Evolutionary conservation across 176 grass and related monocot species (phyloP), one percentile per base, ranked within the genome.

Genomic region (Bromus sterilis): DNA sequence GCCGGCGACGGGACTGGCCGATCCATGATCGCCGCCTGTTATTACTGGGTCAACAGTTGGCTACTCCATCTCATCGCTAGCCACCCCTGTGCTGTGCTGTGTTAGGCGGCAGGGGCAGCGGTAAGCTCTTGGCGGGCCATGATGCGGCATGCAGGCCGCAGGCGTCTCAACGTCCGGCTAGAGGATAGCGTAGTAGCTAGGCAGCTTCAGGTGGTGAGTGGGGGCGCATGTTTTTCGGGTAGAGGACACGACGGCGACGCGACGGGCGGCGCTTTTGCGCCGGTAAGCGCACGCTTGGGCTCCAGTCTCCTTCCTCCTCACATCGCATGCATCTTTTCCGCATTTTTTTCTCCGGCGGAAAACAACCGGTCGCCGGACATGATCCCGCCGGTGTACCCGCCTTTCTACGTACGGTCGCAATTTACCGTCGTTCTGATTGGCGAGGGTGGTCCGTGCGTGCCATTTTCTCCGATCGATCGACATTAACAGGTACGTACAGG

Each of bases 291-390:
- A 30, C 66, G 66, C 21, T 10, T 42, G 25, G 18, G 41, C 41
- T 43, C 40, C 4, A 14, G 6, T 75, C 51, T 75, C 71, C 9
- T 29, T 29, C 24, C 49, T 42, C 0, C 26, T 23, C 51, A 0
- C 23, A 3, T 31, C 35, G 26, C 15, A 3, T 31, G 24, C 6
- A 23, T 36, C 78, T 59, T 29, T 7, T 10, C 10, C 11, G 4
- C 49, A n/a, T n/a, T 4, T 10, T 25, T 55, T 84, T 53, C 61
- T 74, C n/a, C 11, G 32, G 23, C 20, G 66, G 87, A 81, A 70
- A 89, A 85, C 77, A 76, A 85, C 82, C 5, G 11, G 10, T 63
- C 71, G 70, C 28, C 26, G 58, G 51, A 11, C 81, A 28, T 51
- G 56, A 23, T 56, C 74, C 44, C 4, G 15, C 57, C 59, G n/a